Conservation (phyloP, 1,284 basidiomycete species). For the Volvariella volvacea region DNA sequence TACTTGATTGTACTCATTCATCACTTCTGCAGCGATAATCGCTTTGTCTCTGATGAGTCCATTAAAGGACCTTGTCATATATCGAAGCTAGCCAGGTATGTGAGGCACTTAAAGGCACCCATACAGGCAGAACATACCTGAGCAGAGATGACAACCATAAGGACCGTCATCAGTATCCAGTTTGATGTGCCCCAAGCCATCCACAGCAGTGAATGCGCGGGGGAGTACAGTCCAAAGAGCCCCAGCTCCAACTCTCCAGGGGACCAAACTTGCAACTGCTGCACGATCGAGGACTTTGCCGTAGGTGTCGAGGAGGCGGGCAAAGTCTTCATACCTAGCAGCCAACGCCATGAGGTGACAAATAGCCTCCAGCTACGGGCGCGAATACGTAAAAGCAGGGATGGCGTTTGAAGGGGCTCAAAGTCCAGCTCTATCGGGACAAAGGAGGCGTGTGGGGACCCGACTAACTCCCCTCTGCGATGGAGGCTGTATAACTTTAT, state of each 20-base stretch:
- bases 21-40: conserved; percentile 72
- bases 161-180: conserved; percentile 61
- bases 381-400: conserved; percentile 27
- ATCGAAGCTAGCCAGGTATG: conserved; percentile 34
- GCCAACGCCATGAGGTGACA: conserved; percentile 54
- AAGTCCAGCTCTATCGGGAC: conserved; percentile 45
- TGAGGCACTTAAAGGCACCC: conserved; percentile 3
- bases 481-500: conserved; percentile 62
- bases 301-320: conserved; percentile 23
- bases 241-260: conserved; percentile 67
- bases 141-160: conserved; percentile 58
- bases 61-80: conserved; percentile 49
- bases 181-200: conserved; percentile 61
- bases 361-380: conserved; percentile 41
- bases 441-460: conserved; percentile 61
- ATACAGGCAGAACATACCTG: conserved; percentile 40
- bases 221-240: conserved; percentile 72
- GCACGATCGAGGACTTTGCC: conserved; percentile 43
- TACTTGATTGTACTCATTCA: conserved; percentile 82
- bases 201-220: conserved; percentile 68
- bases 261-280: conserved; percentile 72
- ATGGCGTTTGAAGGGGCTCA: conserved; percentile 33
- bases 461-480: conserved; percentile 52
- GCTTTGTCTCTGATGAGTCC: conserved; percentile 67
- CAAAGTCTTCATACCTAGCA: conserved; percentile 48